Conservation (phyloP, 208 protist genomes). For the Trypanosomatidae sp. region DNA sequence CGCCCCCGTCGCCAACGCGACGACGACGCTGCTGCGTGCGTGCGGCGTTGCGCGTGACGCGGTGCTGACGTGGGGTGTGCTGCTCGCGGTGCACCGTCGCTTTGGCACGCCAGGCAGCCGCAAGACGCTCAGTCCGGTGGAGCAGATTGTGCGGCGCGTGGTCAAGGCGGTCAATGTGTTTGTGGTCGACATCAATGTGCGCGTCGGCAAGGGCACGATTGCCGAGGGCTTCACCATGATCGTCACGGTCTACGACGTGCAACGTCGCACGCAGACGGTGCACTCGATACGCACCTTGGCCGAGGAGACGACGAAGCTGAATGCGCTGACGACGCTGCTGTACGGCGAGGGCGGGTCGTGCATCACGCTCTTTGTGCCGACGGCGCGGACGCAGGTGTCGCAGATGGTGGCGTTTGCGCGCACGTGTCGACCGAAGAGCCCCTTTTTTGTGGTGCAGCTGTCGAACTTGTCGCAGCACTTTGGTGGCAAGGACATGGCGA, state of each 20-base stretch:
- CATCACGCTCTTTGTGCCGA: conserved; percentile 84
- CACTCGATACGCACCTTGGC: conserved; percentile 84
- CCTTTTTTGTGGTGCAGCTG: conserved; percentile 80
- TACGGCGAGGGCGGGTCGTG: conserved; percentile 84
- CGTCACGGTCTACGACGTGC: conserved; percentile 84
- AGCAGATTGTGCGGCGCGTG: conserved; percentile 78
- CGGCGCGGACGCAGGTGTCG: conserved; percentile 35
- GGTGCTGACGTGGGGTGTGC: conserved; percentile 56
- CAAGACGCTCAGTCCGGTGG: conserved; percentile 73
- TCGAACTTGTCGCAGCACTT: conserved; percentile 65
- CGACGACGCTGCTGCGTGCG: conserved; percentile 4
- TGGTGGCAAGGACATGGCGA: conserved; percentile 37
- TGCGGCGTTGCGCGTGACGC: conserved; percentile 30
- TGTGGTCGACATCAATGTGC: conserved; percentile 80
- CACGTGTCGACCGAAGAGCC: conserved; percentile 82
- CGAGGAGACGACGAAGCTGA: conserved; percentile 70
- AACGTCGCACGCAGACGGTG: conserved; percentile 60
- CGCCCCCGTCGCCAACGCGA: conserved; percentile 12
- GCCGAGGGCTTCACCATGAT: conserved; percentile 85
- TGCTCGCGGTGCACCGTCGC: conserved; percentile 73
- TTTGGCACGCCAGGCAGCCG: conserved; percentile 78
- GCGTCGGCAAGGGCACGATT: conserved; percentile 81
- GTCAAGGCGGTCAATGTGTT: conserved; percentile 87
- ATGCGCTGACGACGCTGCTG: conserved; percentile 68
- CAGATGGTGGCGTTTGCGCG: conserved; percentile 82